Conservation (phyloP, 2,329 filamentous ascomycete species). For the Diaporthe vaccinii region DNA sequence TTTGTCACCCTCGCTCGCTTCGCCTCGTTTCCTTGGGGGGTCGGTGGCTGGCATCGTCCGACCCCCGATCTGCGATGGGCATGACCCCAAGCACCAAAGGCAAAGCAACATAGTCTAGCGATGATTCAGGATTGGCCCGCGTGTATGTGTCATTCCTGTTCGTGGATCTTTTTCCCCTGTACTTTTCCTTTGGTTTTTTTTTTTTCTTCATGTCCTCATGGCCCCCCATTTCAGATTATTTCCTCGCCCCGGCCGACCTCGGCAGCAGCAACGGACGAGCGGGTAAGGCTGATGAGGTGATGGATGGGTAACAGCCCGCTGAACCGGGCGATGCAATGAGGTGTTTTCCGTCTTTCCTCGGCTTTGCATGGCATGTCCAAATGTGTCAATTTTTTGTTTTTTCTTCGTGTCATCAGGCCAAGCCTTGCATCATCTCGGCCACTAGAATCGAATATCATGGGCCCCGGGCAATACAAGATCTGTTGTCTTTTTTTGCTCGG, state of each 20-base stretch:
- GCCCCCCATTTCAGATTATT: neutral
- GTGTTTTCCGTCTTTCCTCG: slow-evolving; percentile 27
- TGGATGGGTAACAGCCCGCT: slow-evolving; percentile 27
- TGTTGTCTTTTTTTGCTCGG: slow-evolving; percentile 18
- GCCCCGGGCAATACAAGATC: neutral
- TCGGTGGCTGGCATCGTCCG: slow-evolving; percentile 1
- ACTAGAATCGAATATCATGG: neutral
- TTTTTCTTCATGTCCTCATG: neutral
- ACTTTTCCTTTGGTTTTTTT: neutral
- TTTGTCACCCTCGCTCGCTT: slow-evolving; percentile 27
- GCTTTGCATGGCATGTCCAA: slow-evolving; percentile 23
- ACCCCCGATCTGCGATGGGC: neutral
- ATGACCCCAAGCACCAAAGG: slow-evolving; percentile 10
- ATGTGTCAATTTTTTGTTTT: slow-evolving; percentile 30
- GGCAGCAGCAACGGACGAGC: slow-evolving; percentile 39
- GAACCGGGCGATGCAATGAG: slow-evolving; percentile 29
- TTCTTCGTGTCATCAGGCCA: slow-evolving; percentile 28
- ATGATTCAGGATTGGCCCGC: slow-evolving; percentile 22
- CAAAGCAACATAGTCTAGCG: slow-evolving; percentile 1
- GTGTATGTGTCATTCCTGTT: slow-evolving; percentile 31
- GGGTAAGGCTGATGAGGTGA: slow-evolving; percentile 37
- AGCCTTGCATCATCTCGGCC: slow-evolving; percentile 2
- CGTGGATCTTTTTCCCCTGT: slow-evolving; percentile 3
- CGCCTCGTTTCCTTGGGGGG: slow-evolving; percentile 1
- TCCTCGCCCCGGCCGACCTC: slow-evolving; percentile 38